phyloP scores from a whole-genome alignment of 2,329 filamentous ascomycete species.

The Fusarium sterilihyphosum region DNA sequence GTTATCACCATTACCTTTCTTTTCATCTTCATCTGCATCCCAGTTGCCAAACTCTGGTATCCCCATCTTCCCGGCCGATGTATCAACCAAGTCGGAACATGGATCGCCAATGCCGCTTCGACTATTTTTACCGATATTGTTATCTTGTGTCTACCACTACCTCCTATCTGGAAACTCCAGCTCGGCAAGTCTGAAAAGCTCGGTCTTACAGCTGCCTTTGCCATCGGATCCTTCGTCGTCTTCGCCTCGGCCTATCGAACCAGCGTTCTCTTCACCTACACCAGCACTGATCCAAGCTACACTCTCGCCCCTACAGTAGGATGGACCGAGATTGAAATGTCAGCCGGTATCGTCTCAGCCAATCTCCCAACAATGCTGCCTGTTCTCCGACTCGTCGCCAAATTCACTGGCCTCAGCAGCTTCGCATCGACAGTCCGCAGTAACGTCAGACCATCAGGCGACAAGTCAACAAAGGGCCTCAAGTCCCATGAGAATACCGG shows the following conservation, averaged over 20 bases:
- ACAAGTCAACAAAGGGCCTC: slow-evolving; percentile 30
- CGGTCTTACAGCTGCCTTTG: slow-evolving; percentile 56
- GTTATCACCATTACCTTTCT: slow-evolving; percentile 58
- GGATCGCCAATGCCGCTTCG: slow-evolving; percentile 60
- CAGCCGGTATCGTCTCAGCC: slow-evolving; percentile 62
- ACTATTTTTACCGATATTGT: slow-evolving; percentile 58
- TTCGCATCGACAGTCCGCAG: slow-evolving; percentile 25
- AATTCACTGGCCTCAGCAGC: slow-evolving; percentile 52
- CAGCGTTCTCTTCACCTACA: slow-evolving; percentile 57
- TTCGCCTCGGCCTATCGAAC: slow-evolving; percentile 61
- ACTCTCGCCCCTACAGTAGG: slow-evolving; percentile 57
- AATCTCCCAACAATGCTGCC: slow-evolving; percentile 63
- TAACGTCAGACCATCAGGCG: slow-evolving; percentile 27
- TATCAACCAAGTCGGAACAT: slow-evolving; percentile 60
- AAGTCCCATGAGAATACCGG: slow-evolving; percentile 11
- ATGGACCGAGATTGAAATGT: slow-evolving; percentile 61
- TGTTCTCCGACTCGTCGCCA: slow-evolving; percentile 51
- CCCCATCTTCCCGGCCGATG: slow-evolving; percentile 56
- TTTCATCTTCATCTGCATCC: slow-evolving; percentile 63
- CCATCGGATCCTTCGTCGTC: slow-evolving; percentile 58
- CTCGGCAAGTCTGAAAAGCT: slow-evolving; percentile 54
- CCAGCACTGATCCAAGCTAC: slow-evolving; percentile 53
- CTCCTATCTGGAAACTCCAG: slow-evolving; percentile 58
- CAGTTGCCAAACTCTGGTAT: slow-evolving; percentile 61
- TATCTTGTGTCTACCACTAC: slow-evolving; percentile 57